Evolutionary conservation across 1,284 basidiomycete species (phyloP).

Genomic region (Chiua sp.): DNA sequence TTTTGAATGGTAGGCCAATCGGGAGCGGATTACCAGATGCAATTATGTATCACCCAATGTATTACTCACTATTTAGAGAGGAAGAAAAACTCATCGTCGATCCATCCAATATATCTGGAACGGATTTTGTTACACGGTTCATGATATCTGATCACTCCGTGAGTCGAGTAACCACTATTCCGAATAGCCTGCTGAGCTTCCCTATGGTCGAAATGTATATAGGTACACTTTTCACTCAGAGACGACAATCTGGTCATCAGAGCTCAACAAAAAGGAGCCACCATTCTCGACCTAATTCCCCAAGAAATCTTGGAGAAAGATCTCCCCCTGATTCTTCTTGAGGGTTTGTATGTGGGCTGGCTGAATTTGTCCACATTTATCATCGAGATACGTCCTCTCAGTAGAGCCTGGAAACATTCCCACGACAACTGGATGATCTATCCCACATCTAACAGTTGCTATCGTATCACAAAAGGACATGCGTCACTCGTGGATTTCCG

Average conservation of each 20-base stretch:
- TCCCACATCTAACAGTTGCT: not conserved
- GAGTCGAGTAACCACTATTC: too few relatives aligned
- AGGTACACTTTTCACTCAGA: slow-evolving; percentile 39
- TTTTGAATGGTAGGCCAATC: slow-evolving; percentile 39
- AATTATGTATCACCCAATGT: slow-evolving; percentile 30
- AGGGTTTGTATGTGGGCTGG: slow-evolving; percentile 41
- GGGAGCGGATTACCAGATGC: slow-evolving; percentile 38
- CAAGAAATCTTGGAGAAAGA: slow-evolving; percentile 39
- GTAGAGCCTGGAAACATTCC: slow-evolving; percentile 24
- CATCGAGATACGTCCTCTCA: slow-evolving; percentile 44
- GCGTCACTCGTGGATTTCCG: slow-evolving; percentile 34
- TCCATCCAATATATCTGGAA: too few relatives aligned
- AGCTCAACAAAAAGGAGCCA: slow-evolving; percentile 6
- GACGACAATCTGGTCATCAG: not conserved
- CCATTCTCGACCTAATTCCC: slow-evolving; percentile 42
- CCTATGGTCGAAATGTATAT: too few relatives aligned
- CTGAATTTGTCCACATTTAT: slow-evolving; percentile 32
- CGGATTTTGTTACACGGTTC: too few relatives aligned
- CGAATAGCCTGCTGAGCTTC: too few relatives aligned
- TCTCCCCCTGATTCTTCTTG: slow-evolving; percentile 33
- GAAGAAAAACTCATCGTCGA: too few relatives aligned
- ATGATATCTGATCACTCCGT: too few relatives aligned
- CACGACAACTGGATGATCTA: slow-evolving; percentile 20
- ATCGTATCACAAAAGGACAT: slow-evolving; percentile 18
- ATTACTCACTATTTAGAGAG: slow-evolving; percentile 30